Percentiles rank a stretch among this genome's conserved stretches.
These are phyloP conservation scores for Gryganskiella cystojenkinii DNA, from an alignment of 192 early-diverging fungal genomes.

Conservation along the genomic window DNA sequence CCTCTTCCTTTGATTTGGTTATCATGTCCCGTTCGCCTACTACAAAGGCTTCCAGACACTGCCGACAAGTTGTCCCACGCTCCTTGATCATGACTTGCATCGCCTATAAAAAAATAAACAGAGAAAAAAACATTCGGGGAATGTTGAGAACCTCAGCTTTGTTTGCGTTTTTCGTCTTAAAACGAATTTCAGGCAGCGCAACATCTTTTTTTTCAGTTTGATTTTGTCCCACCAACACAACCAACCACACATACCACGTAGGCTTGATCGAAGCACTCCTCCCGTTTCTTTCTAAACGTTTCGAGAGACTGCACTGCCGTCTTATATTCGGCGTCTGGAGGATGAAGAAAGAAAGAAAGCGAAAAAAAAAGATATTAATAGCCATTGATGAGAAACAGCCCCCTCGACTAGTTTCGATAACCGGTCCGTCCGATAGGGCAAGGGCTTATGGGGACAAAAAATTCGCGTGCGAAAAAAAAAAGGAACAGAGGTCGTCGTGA, in stretches of 20 bases:
- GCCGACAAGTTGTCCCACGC: slow-evolving; percentile 20
- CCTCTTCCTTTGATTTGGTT: not conserved
- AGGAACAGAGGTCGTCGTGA: not conserved
- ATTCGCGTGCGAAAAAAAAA: slow-evolving; percentile 7
- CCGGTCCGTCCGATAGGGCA: not conserved
- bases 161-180: not conserved
- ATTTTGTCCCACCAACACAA: not conserved
- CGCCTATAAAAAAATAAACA: slow-evolving; percentile 7
- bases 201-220: not conserved
- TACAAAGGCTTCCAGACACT: slow-evolving; percentile 37
- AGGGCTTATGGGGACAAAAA: slow-evolving; percentile 1
- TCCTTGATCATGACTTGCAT: slow-evolving; percentile 49
- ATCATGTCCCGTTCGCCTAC: slow-evolving; percentile 25
- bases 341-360: slow-evolving; percentile 1
- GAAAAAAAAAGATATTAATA: slow-evolving; percentile 14
- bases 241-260: slow-evolving; percentile 41
- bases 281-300: slow-evolving; percentile 32
- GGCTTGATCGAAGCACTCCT: slow-evolving; percentile 23
- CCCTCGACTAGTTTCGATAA: not conserved
- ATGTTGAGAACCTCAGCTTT: not conserved
- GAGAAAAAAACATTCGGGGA: too few species aligned
- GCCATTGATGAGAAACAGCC: not conserved
- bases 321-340: slow-evolving; percentile 47
- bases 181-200: not conserved
- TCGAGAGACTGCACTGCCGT: slow-evolving; percentile 44